A percentile compares a stretch with the other conserved stretches of the same genome.
phyloP scores from a whole-genome alignment of 2,329 filamentous ascomycete genomes.

The Alternaria viburni region DNA sequence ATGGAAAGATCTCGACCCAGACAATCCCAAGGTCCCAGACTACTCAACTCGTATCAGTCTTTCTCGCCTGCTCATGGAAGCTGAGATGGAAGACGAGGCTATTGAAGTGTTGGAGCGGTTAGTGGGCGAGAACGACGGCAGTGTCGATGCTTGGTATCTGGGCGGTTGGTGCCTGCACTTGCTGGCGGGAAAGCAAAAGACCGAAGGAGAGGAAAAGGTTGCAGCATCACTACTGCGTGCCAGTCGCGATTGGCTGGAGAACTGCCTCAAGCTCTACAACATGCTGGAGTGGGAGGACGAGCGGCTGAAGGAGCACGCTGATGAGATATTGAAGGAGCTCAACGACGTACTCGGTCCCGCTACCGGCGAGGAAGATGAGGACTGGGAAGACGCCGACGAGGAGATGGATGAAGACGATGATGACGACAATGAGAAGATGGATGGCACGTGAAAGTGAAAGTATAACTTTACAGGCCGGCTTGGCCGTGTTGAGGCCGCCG shows the following conservation, averaged over 20 bases:
- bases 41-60: slow-evolving; percentile 87
- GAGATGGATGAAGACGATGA: slow-evolving; percentile 39
- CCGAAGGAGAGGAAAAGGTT: slow-evolving; percentile 59
- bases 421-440: slow-evolving; percentile 44
- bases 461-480: neutral
- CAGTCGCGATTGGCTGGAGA: slow-evolving; percentile 81
- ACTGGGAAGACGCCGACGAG: slow-evolving; percentile 50
- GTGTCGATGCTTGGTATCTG: slow-evolving; percentile 95
- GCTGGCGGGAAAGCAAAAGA: slow-evolving; percentile 71
- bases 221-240: slow-evolving; percentile 69
- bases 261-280: slow-evolving; percentile 79
- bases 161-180: slow-evolving; percentile 93
- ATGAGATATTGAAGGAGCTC: slow-evolving; percentile 67
- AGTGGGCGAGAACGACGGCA: slow-evolving; percentile 87
- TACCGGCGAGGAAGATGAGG: slow-evolving; percentile 50
- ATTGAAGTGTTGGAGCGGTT: slow-evolving; percentile 84
- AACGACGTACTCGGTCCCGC: slow-evolving; percentile 54
- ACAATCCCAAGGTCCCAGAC: slow-evolving; percentile 76
- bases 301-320: slow-evolving; percentile 74
- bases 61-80: slow-evolving; percentile 86
- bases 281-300: slow-evolving; percentile 86
- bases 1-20: slow-evolving; percentile 80
- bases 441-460: slow-evolving; percentile 41
- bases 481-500: neutral
- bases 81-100: slow-evolving; percentile 82